Base-by-base conservation (phyloP, 768 basidiomycete genomes). In the Amanita pseudoporphyria region DNA sequence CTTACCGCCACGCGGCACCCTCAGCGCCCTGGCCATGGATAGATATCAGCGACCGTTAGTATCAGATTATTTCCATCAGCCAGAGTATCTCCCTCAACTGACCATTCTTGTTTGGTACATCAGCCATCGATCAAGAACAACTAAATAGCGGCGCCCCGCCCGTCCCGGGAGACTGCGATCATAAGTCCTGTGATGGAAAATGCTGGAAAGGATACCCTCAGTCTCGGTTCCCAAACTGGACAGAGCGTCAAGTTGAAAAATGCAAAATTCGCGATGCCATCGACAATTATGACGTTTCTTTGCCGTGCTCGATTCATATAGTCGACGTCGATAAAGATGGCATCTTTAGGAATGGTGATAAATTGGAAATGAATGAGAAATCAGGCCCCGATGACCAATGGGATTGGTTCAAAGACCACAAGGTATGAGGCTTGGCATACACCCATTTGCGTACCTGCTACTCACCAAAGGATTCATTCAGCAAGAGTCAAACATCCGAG, bases 191-290 rank as follows among this genome's bases (percentile, higher is more conserved):
- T 51, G 50, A 60, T 14, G 62, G 62, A 9, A 47, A 54, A 6
- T 73, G 72, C 52, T 73, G 69, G 68, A 62, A 36, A 46, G 60
- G 60, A 0, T 75, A 73, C 50, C 73, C 73, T 5, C 68, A 73
- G 41, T 71, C 71, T 6, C 62, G 62, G 31, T 82, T 77, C 53
- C 77, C 75, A 13, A 81, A 79, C 50, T 79, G 80, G 80, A 79
- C 76, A 0, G 53, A 58, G 7, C 57, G 57, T 10, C 78, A 80
- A 52, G 66, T 71, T 3, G 54, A 55, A 32, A 67, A 67, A 46
- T 72, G 72, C 56, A 64, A 66, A 48, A 73, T 75, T 33, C 52
- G 58, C 13, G 59, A 58, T 10, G 72, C 68, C 1, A 66, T 73
- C 31, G 44, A 52, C 0, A 58, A 69, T 9, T 66, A 70, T 50